phyloP scores from a whole-genome alignment of 2,329 filamentous ascomycete genomes.

The Sporothrix schenckii region DNA sequence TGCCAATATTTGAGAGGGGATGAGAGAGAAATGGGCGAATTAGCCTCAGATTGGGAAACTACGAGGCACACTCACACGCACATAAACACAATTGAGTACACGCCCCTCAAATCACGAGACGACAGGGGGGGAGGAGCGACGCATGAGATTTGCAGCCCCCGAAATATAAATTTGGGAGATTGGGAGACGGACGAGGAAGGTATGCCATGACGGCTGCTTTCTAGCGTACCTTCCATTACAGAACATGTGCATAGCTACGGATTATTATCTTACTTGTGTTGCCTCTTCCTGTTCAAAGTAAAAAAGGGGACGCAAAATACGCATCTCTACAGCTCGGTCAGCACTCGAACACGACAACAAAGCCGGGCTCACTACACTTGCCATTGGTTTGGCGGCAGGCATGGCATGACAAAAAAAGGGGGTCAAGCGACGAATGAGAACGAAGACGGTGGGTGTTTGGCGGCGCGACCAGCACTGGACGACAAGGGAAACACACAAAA shows the following conservation, averaged over 20 bases:
- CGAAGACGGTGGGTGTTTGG: slow-evolving; percentile 4
- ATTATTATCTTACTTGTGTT: too few relatives aligned
- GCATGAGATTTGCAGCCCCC: slow-evolving; percentile 23
- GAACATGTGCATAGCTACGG: too few relatives aligned
- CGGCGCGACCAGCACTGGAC: slow-evolving; percentile 9
- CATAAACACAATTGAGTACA: neutral
- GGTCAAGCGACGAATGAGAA: neutral
- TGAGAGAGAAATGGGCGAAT: neutral
- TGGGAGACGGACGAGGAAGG: slow-evolving; percentile 9
- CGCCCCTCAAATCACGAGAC: slow-evolving; percentile 18
- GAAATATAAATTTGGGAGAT: slow-evolving; percentile 11
- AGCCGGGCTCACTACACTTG: slow-evolving; percentile 8
- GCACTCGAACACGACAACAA: slow-evolving; percentile 4
- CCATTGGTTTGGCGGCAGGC: neutral
- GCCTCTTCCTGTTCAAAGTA: too few relatives aligned
- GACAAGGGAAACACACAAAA: neutral
- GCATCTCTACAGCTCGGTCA: neutral
- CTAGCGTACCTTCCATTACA: slow-evolving; percentile 6
- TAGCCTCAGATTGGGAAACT: slow-evolving; percentile 19
- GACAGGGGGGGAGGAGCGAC: slow-evolving; percentile 21
- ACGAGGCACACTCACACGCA: neutral
- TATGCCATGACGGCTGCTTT: slow-evolving; percentile 1
- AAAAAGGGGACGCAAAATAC: neutral
- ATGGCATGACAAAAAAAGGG: neutral
- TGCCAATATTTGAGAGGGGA: neutral